Percentiles rank a stretch among this genome's conserved stretches.
These are phyloP conservation scores for Thoreauomyces humboldtii DNA, from an alignment of 192 early-diverging fungal species.

Conservation along the genomic window DNA sequence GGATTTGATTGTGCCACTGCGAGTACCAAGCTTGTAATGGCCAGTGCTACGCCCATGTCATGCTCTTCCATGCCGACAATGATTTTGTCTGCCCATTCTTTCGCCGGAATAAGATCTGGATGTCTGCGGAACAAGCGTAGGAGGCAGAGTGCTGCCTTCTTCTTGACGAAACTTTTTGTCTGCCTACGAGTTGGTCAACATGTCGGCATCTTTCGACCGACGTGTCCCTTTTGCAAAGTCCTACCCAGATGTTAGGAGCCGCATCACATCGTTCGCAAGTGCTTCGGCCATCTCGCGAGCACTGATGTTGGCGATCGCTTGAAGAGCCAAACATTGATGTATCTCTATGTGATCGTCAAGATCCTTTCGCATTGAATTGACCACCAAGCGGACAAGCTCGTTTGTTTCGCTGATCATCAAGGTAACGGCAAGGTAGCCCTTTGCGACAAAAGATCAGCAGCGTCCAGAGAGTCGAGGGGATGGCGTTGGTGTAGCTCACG, in stretches of 20 bases:
- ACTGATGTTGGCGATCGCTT: constrained; percentile 96
- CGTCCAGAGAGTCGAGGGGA: constrained; percentile 2
- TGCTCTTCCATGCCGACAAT: constrained; percentile 81
- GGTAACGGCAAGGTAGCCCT: constrained; percentile 96
- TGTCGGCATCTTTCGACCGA: not conserved
- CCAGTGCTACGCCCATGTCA: constrained; percentile 85
- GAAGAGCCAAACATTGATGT: constrained; percentile 86
- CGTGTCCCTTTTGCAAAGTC: constrained; percentile 7
- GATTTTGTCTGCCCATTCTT: constrained; percentile 84
- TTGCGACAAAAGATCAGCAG: not conserved
- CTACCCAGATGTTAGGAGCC: constrained; percentile 79
- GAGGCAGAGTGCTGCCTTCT: constrained; percentile 95
- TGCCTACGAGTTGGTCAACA: constrained; percentile 13
- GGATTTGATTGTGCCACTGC: constrained; percentile 89
- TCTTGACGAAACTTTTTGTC: constrained; percentile 76
- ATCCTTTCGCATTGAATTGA: constrained; percentile 87
- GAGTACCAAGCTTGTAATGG: constrained; percentile 80
- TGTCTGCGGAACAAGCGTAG: constrained; percentile 85
- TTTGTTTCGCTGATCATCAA: constrained; percentile 85
- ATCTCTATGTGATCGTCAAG: constrained; percentile 80
- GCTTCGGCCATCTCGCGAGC: constrained; percentile 88
- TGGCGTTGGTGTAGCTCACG: constrained; percentile 49
- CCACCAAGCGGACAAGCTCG: constrained; percentile 78
- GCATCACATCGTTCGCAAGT: constrained; percentile 78
- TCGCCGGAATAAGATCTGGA: constrained; percentile 81